Percentiles rank a stretch among this genome's conserved stretches.
These are phyloP conservation scores for Letharia columbiana DNA, from an alignment of 495 filamentous ascomycete genomes.

Conservation along the genomic window DNA sequence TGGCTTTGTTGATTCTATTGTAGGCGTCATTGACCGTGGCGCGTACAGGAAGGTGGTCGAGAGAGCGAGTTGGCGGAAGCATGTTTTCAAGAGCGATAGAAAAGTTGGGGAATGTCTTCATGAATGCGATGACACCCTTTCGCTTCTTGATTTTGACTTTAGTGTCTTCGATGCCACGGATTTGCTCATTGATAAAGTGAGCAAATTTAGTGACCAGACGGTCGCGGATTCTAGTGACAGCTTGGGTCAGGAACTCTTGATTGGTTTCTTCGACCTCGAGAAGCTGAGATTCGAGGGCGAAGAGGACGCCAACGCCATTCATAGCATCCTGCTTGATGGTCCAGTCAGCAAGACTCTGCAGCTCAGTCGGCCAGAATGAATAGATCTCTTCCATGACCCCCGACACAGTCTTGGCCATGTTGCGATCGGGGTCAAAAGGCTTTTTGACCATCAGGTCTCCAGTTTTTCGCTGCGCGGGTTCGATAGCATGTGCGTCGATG, in stretches of 20 bases:
- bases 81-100: constrained; percentile 72
- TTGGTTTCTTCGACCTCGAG: constrained; percentile 73
- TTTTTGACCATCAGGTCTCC: constrained; percentile 62
- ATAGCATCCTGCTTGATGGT: constrained; percentile 67
- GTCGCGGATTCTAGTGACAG: constrained; percentile 69
- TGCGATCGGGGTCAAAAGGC: constrained; percentile 75
- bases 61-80: constrained; percentile 44
- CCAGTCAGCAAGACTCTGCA: constrained; percentile 82
- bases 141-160: constrained; percentile 98
- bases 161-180: constrained; percentile 94
- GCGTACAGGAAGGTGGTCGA: constrained; percentile 55
- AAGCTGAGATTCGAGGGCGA: constrained; percentile 68
- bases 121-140: constrained; percentile 90
- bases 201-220: constrained; percentile 68
- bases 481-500: constrained; percentile 60
- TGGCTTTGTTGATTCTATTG: constrained; percentile 78
- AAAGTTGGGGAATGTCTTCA: constrained; percentile 86
- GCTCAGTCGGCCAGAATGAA: constrained; percentile 66
- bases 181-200: constrained; percentile 88
- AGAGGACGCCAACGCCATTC: constrained; percentile 84
- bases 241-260: constrained; percentile 78
- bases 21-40: constrained; percentile 79
- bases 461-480: constrained; percentile 58
- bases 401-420: constrained; percentile 66
- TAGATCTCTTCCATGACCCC: constrained; percentile 83